A percentile compares a stretch with the other conserved stretches of the same genome.
These are phyloP conservation scores for Naematelia aurantialba DNA, from an alignment of 768 basidiomycete species.

Conservation along the genomic window DNA sequence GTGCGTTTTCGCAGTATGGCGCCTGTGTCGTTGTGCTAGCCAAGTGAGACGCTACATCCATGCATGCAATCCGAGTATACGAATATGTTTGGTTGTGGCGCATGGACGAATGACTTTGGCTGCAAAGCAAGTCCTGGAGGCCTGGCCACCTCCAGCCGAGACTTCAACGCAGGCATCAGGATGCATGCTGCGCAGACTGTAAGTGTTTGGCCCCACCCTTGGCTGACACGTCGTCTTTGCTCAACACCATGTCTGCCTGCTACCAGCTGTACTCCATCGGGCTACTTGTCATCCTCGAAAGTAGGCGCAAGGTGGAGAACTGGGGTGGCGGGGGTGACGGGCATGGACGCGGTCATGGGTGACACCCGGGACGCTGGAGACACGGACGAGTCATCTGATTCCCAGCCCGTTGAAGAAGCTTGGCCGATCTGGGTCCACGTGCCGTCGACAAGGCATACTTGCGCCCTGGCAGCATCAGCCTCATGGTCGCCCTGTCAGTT, in stretches of 20 bases:
- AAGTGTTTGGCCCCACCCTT: no score
- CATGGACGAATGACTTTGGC: no score
- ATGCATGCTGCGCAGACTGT: no score
- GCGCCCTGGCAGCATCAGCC: background rate
- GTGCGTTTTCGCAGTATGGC: no score
- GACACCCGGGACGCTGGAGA: background rate
- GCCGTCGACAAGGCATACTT: background rate
- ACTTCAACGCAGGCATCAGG: no score
- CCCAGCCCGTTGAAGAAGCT: background rate
- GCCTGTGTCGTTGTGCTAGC: no score
- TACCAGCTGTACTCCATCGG: background rate
- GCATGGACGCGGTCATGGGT: background rate
- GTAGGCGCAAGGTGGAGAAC: background rate
- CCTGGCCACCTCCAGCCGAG: no score
- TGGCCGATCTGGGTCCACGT: background rate
- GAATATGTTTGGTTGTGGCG: no score
- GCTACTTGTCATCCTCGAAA: background rate
- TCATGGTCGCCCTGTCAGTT: background rate
- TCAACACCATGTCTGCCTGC: background rate
- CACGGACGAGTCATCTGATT: background rate
- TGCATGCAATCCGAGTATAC: no score
- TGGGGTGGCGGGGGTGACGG: background rate
- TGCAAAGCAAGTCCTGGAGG: no score
- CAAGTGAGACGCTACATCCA: no score
- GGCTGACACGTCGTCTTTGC: no score